A percentile compares a stretch with the other conserved stretches of the same genome.
Evolutionary conservation across 345 rosid genomes (phyloP).

Genomic region (Rhodomyrtus tomentosa): DNA sequence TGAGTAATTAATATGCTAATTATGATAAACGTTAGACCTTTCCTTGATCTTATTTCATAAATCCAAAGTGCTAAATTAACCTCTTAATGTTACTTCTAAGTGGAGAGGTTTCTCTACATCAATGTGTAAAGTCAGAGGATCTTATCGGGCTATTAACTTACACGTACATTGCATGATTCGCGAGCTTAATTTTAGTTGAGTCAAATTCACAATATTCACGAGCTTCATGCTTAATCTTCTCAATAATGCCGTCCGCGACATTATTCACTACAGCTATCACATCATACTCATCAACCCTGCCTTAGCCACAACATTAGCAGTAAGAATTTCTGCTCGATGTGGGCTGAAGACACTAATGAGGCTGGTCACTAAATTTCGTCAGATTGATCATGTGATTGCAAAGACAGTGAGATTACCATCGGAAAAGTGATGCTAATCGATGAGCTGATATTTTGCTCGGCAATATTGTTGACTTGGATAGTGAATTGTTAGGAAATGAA

Average conservation of each 20-base stretch:
- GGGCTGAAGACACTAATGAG: not conserved
- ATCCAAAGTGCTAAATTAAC: too few species aligned
- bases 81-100: too few species aligned
- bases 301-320: not conserved
- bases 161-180: too few species aligned
- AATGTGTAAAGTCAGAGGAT: too few species aligned
- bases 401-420: not conserved
- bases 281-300: not conserved
- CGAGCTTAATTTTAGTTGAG: too few species aligned
- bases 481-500: not conserved
- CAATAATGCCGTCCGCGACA: not conserved
- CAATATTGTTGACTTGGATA: not conserved
- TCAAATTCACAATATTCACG: too few species aligned
- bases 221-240: not conserved
- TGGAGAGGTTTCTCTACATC: too few species aligned
- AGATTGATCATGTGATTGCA: not conserved
- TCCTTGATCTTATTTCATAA: not conserved
- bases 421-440: not conserved
- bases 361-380: not conserved
- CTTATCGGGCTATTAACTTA: too few species aligned
- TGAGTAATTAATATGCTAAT: not conserved
- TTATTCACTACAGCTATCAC: not conserved
- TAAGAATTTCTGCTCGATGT: not conserved
- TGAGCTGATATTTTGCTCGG: not conserved
- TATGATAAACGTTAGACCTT: not conserved